Base-by-base conservation (phyloP, 495 filamentous ascomycete genomes). In the Talaromyces thailandensis region DNA sequence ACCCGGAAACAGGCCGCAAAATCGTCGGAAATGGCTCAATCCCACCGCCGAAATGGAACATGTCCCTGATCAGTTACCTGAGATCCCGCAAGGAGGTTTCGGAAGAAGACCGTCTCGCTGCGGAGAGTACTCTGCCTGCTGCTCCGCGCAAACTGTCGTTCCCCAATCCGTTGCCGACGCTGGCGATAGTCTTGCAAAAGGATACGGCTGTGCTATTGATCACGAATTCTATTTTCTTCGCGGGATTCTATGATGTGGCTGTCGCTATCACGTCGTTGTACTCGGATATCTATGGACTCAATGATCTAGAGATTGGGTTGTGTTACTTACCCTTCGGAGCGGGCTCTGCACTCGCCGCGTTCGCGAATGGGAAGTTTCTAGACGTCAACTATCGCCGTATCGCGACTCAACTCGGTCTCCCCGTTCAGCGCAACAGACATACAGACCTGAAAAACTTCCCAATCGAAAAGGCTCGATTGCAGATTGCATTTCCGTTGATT, bases 301-400 rank as follows among this genome's bases (percentile, higher is more conserved):
- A 69, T n/a, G 75, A 77, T 32, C 51, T 79, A 0, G 59, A 67
- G 28, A 73, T 79, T 31, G 75, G 77, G 4, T 66, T 77, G 4
- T 64, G 70, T 51, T 78, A 66, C 58, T 51, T 70, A 6, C 72
- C 81, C 8, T 74, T 79, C 26, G 76, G 76, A 0, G 63, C 73
- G 0, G 79, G 80, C n/a, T 73, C 94, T 58, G 92, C 90, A 58
- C 86, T 96, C 58, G 94, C 92, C 64, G 90, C 92, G 45, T 87
- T 95, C 65, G 86, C 89, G 62, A 91, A 92, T 70, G 93, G 93
- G 62, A 92, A 95, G 71, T 52, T 81, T 6, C 68, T 84, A 2
- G 79, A 83, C 63, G 78, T 75, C 73, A 80, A 82, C 57, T 82
- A 78, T 60, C 69, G 75, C 12, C 73, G 76, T 12, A 64, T 70